These are phyloP conservation scores for Rhizopogon vinicolor DNA, from an alignment of 768 basidiomycete genomes.

Conservation along the genomic window DNA sequence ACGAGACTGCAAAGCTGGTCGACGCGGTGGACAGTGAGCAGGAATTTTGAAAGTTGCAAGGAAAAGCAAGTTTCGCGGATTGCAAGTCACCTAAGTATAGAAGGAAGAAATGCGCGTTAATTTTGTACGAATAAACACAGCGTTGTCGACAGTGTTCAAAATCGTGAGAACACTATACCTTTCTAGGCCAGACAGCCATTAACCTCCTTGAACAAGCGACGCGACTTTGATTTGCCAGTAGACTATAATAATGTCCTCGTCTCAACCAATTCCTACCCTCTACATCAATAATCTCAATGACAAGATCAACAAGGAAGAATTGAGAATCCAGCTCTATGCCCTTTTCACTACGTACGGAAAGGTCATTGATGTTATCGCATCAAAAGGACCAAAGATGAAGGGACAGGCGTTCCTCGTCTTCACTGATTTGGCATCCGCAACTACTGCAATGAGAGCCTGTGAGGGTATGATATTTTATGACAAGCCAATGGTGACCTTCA, in stretches of 20 bases:
- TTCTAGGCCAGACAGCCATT: conserved; percentile 4
- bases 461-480: conserved; percentile 93
- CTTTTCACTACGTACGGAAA: conserved; percentile 93
- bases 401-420: conserved; percentile 98
- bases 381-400: conserved; percentile 79
- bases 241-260: conserved; percentile 35
- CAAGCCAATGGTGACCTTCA: conserved; percentile 73
- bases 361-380: conserved; percentile 89
- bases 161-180: conserved; percentile 21
- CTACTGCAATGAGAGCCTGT: conserved; percentile 88
- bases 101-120: no score
- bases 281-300: conserved; percentile 94
- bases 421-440: conserved; percentile 84
- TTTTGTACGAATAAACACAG: no score
- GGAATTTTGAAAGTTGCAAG: not conserved
- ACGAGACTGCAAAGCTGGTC: conserved; percentile 16
- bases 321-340: conserved; percentile 75
- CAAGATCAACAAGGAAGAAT: conserved; percentile 88
- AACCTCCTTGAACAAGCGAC: not conserved
- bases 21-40: conserved; percentile 1
- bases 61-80: no score
- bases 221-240: no score
- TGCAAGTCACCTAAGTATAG: no score
- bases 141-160: not conserved
- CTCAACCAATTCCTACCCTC: conserved; percentile 81